Conservation (phyloP, 1,284 basidiomycete genomes). For the Meira nashicola region DNA sequence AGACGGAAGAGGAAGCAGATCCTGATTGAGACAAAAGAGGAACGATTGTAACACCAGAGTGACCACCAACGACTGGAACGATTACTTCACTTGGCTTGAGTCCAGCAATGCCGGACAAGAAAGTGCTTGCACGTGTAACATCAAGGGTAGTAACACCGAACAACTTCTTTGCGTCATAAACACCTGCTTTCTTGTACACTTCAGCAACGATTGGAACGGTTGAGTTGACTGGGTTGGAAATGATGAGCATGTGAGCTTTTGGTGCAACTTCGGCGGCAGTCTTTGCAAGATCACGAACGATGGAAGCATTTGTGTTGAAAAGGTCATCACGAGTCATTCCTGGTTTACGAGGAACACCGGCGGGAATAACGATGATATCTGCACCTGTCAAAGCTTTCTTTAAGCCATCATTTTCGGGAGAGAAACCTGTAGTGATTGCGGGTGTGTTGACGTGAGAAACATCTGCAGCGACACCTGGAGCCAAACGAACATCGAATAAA, state of each 20-base stretch:
- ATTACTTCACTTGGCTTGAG: slow-evolving; percentile 62
- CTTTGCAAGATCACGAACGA: slow-evolving; percentile 89
- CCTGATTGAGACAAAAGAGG: slow-evolving; percentile 88
- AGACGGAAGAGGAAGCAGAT: slow-evolving; percentile 58
- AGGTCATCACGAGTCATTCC: slow-evolving; percentile 94
- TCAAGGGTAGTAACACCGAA: slow-evolving; percentile 93
- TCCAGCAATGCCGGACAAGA: slow-evolving; percentile 69
- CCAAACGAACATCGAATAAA: slow-evolving; percentile 50
- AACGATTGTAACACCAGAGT: slow-evolving; percentile 93
- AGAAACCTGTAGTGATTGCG: slow-evolving; percentile 75
- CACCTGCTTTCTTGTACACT: slow-evolving; percentile 85
- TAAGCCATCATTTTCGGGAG: slow-evolving; percentile 65
- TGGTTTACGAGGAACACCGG: slow-evolving; percentile 63
- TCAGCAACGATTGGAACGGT: slow-evolving; percentile 96
- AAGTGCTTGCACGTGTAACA: slow-evolving; percentile 89
- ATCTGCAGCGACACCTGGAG: slow-evolving; percentile 56
- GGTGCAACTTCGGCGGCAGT: slow-evolving; percentile 81
- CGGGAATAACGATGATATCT: slow-evolving; percentile 91
- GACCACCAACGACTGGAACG: slow-evolving; percentile 90
- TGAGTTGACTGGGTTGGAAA: slow-evolving; percentile 72
- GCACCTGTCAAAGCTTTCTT: slow-evolving; percentile 78
- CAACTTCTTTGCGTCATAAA: slow-evolving; percentile 70
- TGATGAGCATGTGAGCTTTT: slow-evolving; percentile 85
- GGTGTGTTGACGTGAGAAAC: slow-evolving; percentile 77
- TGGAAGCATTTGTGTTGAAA: slow-evolving; percentile 95